Evolutionary conservation across 345 rosid species (phyloP), one percentile per base, ranked within the genome.

Genomic region (Eucalyptus regnans): DNA sequence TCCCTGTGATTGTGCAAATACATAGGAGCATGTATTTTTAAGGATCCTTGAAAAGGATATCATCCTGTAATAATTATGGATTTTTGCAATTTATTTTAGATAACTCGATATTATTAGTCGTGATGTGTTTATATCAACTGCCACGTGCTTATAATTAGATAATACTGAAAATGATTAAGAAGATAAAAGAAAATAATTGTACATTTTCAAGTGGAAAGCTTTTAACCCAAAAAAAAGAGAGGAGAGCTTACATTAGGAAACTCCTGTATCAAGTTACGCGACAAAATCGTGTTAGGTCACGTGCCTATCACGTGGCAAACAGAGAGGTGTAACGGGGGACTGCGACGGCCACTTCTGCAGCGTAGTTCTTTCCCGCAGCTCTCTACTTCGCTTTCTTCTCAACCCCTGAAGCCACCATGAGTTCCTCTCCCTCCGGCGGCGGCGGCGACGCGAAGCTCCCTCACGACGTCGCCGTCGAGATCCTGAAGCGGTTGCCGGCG

Each of bases 1-100:
- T 51, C 56, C 22, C 0, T 52, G 2, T 18, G 56, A 52, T 0
- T 52, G 2, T 0, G 0, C 56, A 52, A 52, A 52, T 18, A 52
- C 56, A 52, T 18, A 7, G 4, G 56, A 52, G 23, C 56, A 52
- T 52, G 56, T 52, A 52, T 52, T 52, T 52, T 52, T 52, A 52
- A 52, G 2, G 23, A 52, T 52, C 23, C 23, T 52, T 52, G 23
- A 52, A 52, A 52, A 52, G 1, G 0, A 52, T 52, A 52, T 52
- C 9, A 52, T 52, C 56, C 0, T 9, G 2, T 52, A 7, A 52
- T 18, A 52, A 52, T 52, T 52, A 52, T 52, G 56, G 9, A 52
- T 52, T 52, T 52, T 52, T 52, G 56, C 56, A 52, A 52, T 18
- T 52, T 52, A 52, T 9, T 52, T 18, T 0, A 52, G 4, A 52